Percentiles rank a stretch among this genome's conserved stretches.
phyloP scores from a whole-genome alignment of 805 yeast genomes.

The Kodamaea restingae region DNA sequence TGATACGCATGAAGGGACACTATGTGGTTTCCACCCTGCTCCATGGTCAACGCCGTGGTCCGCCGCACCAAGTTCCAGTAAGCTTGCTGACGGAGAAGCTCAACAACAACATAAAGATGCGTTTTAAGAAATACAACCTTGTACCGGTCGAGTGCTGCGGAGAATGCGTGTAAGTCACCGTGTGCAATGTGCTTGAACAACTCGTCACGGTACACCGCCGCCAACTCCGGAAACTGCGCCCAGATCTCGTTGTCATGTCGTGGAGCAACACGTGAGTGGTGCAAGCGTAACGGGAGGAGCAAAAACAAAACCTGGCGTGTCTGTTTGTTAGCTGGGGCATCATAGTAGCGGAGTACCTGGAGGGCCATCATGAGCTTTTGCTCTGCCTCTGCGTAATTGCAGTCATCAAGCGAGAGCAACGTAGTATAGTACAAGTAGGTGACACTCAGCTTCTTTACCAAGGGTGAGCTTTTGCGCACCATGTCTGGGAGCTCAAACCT shows the following conservation, averaged over 20 bases:
- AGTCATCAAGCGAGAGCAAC: constrained; percentile 60
- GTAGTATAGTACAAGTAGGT: constrained; percentile 69
- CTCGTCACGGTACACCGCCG: constrained; percentile 39
- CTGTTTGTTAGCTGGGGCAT: constrained; percentile 21
- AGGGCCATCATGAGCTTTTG: constrained; percentile 51
- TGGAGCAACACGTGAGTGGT: constrained; percentile 48
- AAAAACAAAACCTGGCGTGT: constrained; percentile 50
- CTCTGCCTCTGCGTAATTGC: constrained; percentile 51
- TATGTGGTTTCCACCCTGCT: constrained; percentile 29
- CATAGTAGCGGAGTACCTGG: constrained; percentile 23
- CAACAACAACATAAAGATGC: constrained; percentile 57
- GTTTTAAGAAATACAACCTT: constrained; percentile 52
- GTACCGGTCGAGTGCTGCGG: constrained; percentile 38
- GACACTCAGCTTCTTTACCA: constrained; percentile 49
- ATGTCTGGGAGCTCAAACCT: constrained; percentile 50
- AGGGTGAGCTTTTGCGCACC: constrained; percentile 22
- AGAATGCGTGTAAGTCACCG: constrained; percentile 58
- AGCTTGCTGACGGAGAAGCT: constrained; percentile 48
- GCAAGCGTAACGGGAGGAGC: constrained; percentile 60
- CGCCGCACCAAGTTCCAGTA: constrained; percentile 49
- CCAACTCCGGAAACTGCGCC: constrained; percentile 39
- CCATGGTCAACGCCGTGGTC: constrained; percentile 19
- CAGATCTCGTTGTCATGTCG: constrained; percentile 28
- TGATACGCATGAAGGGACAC: constrained; percentile 41
- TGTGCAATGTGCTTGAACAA: constrained; percentile 44